A percentile compares a stretch with the other conserved stretches of the same genome.
These are phyloP conservation scores for Ophiocordyceps camponoti-leonardi DNA, from an alignment of 2,329 filamentous ascomycete genomes.

Conservation along the genomic window DNA sequence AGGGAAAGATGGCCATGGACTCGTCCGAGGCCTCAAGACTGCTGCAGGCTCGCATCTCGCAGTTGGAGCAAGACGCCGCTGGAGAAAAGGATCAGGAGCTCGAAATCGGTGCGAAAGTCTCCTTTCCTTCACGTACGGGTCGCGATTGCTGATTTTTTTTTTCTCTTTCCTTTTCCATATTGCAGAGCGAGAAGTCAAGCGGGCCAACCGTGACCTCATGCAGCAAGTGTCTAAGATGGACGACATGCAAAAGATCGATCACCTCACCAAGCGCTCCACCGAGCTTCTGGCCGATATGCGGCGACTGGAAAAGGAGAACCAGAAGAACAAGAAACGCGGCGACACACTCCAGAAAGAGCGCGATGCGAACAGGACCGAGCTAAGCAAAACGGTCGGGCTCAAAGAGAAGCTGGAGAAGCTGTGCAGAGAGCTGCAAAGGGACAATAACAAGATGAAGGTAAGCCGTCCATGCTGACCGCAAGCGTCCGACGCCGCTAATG, in stretches of 20 bases:
- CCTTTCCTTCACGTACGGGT: too few relatives aligned
- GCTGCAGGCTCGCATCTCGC: constrained; percentile 82
- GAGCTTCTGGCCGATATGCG: constrained; percentile 92
- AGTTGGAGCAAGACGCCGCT: constrained; percentile 83
- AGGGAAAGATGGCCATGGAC: constrained; percentile 71
- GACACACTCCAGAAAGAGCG: constrained; percentile 95
- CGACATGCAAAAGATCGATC: constrained; percentile 79
- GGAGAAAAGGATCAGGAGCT: constrained; percentile 90
- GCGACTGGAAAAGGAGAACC: constrained; percentile 79
- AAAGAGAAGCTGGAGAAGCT: constrained; percentile 97
- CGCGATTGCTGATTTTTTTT: too few relatives aligned
- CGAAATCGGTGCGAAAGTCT: constrained; percentile 75
- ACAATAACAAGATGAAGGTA: constrained; percentile 98
- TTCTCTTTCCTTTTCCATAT: not conserved
- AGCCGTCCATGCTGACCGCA: not conserved
- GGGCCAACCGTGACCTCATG: constrained; percentile 79
- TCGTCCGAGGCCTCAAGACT: constrained; percentile 83
- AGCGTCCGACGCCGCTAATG: constrained; percentile 7
- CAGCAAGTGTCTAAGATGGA: constrained; percentile 84
- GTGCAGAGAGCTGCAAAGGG: constrained; percentile 81
- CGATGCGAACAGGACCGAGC: constrained; percentile 71
- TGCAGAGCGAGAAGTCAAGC: constrained; percentile 80
- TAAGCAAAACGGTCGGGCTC: constrained; percentile 76
- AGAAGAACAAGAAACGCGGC: constrained; percentile 88
- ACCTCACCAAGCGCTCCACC: constrained; percentile 77